phyloP scores from a whole-genome alignment of 257 asterid species.

The Linderniella brevidens region DNA sequence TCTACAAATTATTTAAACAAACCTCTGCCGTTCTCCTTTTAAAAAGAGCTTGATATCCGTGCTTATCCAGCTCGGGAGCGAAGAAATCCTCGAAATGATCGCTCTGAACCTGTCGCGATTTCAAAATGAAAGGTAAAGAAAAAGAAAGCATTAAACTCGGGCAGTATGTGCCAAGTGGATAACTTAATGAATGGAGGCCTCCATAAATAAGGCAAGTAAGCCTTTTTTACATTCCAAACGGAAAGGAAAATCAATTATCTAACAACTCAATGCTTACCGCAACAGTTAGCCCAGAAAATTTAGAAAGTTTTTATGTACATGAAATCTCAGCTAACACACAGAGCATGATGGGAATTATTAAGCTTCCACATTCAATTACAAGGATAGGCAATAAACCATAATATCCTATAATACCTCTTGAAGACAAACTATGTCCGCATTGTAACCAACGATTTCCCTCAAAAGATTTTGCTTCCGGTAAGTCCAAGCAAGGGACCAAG shows the following conservation, averaged over 20 bases:
- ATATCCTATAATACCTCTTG: conserved; percentile 76
- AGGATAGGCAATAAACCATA: not conserved
- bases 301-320: no score
- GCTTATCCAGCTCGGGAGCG: conserved; percentile 95
- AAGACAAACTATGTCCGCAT: conserved; percentile 85
- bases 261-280: no score
- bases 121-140: no score
- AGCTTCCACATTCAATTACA: not conserved
- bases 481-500: conserved; percentile 99
- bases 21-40: conserved; percentile 86
- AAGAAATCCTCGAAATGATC: conserved; percentile 90
- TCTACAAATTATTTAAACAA: conserved; percentile 14
- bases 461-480: conserved; percentile 86
- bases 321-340: no score
- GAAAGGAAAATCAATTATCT: no score
- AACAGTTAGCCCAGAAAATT: no score
- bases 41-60: conserved; percentile 82
- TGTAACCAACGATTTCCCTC: conserved; percentile 89
- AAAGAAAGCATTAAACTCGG: no score
- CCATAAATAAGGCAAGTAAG: no score
- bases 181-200: no score
- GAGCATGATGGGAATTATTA: no score
- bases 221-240: no score
- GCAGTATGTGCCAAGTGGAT: no score
- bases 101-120: conserved; percentile 56